Evolutionary conservation across 2,329 filamentous ascomycete species (phyloP).

Genomic region (Metarhizium album): DNA sequence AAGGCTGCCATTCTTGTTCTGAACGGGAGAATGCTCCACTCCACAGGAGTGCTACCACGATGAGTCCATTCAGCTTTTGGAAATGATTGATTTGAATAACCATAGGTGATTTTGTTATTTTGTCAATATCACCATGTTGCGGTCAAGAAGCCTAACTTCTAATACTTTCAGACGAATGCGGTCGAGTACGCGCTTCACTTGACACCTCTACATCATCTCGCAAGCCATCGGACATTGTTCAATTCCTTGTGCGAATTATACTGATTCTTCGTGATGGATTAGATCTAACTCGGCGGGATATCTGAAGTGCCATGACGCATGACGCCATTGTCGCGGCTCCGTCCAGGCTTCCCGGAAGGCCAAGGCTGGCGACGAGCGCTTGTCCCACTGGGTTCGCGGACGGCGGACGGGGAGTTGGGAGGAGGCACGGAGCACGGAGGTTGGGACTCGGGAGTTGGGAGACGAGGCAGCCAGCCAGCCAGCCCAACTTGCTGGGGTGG

Average conservation of each 20-base stretch:
- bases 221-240: not conserved
- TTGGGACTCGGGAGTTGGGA: not conserved
- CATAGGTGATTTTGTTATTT: not conserved
- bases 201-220: not conserved
- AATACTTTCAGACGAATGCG: not conserved
- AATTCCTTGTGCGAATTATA: not conserved
- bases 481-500: too few species aligned
- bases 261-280: not conserved
- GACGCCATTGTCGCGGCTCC: slow-evolving; percentile 18
- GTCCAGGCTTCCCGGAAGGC: slow-evolving; percentile 13
- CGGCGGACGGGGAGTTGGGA: not conserved
- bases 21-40: slow-evolving; percentile 3
- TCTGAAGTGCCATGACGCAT: slow-evolving; percentile 14
- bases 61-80: slow-evolving; percentile 2
- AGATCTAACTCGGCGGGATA: slow-evolving; percentile 3
- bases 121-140: not conserved
- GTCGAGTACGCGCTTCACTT: slow-evolving; percentile 1
- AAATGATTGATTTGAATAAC: not conserved
- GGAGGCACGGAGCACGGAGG: not conserved
- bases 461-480: not conserved
- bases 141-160: not conserved
- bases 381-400: slow-evolving; percentile 3
- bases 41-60: slow-evolving; percentile 1
- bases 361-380: slow-evolving; percentile 14
- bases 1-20: not conserved